A percentile compares a stretch with the other conserved stretches of the same genome.
These are phyloP conservation scores for Aspergillus wentii DNA, from an alignment of 495 filamentous ascomycete genomes.

Conservation along the genomic window DNA sequence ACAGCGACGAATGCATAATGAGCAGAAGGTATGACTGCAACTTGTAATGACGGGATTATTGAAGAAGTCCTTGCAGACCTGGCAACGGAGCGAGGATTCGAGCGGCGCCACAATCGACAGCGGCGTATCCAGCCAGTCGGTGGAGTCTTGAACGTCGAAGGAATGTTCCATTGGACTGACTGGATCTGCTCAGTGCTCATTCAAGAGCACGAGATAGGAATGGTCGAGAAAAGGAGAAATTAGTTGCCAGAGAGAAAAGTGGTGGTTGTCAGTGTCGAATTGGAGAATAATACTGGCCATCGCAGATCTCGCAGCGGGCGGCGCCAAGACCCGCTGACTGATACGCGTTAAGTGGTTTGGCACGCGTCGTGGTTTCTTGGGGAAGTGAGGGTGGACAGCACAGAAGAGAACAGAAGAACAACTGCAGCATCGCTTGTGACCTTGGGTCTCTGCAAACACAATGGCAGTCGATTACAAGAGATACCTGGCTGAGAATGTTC, in stretches of 20 bases:
- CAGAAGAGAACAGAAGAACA: not conserved
- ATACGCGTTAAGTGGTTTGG: slow-evolving; percentile 48
- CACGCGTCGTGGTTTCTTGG: no score
- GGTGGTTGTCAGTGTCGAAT: no score
- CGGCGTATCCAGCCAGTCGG: slow-evolving; percentile 86
- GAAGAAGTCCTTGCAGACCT: slow-evolving; percentile 98
- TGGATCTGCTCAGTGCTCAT: no score
- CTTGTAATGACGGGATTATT: slow-evolving; percentile 88
- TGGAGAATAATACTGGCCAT: no score
- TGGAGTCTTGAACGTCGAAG: slow-evolving; percentile 74
- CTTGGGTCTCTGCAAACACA: no score
- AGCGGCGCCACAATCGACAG: slow-evolving; percentile 67
- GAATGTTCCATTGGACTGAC: slow-evolving; percentile 36
- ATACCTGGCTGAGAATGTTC: slow-evolving; percentile 68
- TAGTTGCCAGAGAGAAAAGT: no score
- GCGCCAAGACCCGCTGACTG: slow-evolving; percentile 46
- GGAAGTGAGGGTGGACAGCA: no score
- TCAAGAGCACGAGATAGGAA: no score
- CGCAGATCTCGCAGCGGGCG: not conserved
- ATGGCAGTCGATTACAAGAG: slow-evolving; percentile 60
- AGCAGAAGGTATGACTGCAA: slow-evolving; percentile 96
- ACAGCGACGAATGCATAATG: slow-evolving; percentile 83
- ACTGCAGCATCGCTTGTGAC: no score
- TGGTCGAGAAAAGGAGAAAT: no score
- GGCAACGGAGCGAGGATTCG: slow-evolving; percentile 84